A percentile compares a stretch with the other conserved stretches of the same genome.
phyloP scores from a whole-genome alignment of 805 yeast species.

The Candida saitoana region DNA sequence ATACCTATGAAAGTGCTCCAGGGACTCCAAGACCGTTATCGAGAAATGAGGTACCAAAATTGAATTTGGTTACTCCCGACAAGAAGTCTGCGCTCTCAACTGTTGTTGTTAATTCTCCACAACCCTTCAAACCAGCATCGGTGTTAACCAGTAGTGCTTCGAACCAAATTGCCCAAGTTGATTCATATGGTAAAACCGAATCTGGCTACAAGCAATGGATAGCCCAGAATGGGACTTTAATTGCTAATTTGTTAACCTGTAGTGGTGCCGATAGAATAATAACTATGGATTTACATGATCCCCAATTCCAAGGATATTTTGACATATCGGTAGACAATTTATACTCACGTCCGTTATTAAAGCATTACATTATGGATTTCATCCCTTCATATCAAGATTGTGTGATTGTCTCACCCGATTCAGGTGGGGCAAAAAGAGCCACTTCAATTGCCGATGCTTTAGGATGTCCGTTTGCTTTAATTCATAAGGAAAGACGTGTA shows the following conservation, averaged over 20 bases:
- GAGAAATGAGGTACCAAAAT: conserved; percentile 15
- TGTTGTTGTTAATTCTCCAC: conserved; percentile 7
- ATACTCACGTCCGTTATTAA: conserved; percentile 82
- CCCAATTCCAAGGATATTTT: conserved; percentile 97
- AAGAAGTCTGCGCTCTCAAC: not conserved
- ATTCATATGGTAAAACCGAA: conserved; percentile 39
- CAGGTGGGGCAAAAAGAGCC: conserved; percentile 98
- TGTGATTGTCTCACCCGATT: conserved; percentile 95
- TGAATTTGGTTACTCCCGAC: conserved; percentile 6
- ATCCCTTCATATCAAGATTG: conserved; percentile 80
- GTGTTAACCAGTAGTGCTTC: conserved; percentile 32
- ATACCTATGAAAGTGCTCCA: conserved; percentile 50
- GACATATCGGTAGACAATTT: conserved; percentile 94
- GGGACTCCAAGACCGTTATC: conserved; percentile 45
- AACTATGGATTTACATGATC: conserved; percentile 97
- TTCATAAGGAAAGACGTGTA: conserved; percentile 85
- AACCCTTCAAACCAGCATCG: conserved; percentile 19
- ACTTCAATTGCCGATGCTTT: conserved; percentile 89
- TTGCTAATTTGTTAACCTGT: conserved; percentile 80
- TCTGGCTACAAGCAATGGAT: conserved; percentile 91
- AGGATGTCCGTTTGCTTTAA: conserved; percentile 86
- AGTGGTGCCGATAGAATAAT: conserved; percentile 97
- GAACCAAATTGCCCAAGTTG: conserved; percentile 30
- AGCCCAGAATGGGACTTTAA: conserved; percentile 88
- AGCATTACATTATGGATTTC: conserved; percentile 72